Evolutionary conservation across 441 rosid species (phyloP), one percentile per base, ranked within the genome.

Genomic region (Adansonia rubrostipa): DNA sequence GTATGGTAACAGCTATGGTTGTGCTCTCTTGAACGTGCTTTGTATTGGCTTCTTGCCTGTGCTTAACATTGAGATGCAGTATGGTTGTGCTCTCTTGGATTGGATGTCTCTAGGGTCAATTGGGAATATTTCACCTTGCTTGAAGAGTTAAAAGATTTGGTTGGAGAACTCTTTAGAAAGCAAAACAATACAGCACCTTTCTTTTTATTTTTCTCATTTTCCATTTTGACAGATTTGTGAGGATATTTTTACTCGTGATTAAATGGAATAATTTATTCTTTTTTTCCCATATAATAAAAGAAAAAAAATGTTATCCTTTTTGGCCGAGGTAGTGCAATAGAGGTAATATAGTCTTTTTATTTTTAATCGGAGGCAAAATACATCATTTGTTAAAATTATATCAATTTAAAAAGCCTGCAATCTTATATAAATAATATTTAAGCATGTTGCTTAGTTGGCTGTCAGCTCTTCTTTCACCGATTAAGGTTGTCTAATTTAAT

Each of bases 221-320:
- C 71, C 71, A 45, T 67, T 67, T 45, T 67, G 53, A 44, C 53
- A 44, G 53, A 67, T 44, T 67, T 67, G 71, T 67, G 71, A 62
- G 71, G 24, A 47, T n/a, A 5, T 67, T 67, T 45, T 19, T 67
- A 67, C 71, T 6, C 4, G 9, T 11, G 47, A 67, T 67, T 67
- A 10, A 44, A 45, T 67, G 72, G 72, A 45, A 67, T 45, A 54
- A 33, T 36, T 62, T 62, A 33, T 63, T 63, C 47, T 36, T 63
- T 62, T 33, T 60, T 11, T 53, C 15, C 20, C 58, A 2, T 53
- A 4, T 5, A 14, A 15, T 53, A 6, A 56, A 60, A 60, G 36
- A 22, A 4, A 4, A 10, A 33, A 10, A 8, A 15, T 2, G n/a
- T 15, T 36, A 7, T 15, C 6, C 1, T 14, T 5, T 15, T 9